Evolutionary conservation across 169 alveolate species (phyloP), one percentile per base, ranked within the genome.

Genomic region (Plasmodium berghei): DNA sequence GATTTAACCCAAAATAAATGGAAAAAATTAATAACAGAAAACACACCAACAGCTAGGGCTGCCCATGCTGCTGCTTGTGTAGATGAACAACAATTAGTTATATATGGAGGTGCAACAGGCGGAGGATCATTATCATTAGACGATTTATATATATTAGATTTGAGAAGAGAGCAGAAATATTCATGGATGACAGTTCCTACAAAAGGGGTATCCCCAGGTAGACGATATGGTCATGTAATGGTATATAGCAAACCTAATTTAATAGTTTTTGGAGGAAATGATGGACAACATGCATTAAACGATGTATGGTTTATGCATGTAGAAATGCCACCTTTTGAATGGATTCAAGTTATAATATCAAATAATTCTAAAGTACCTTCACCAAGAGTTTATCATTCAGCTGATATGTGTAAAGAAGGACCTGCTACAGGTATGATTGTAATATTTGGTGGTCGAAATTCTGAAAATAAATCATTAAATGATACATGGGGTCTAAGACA

Each of bases 61-160:
- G 99, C 99, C 5, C 99, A 99, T 91, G 98, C 99, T n/a, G 98
- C 99, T 16, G 98, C 99, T n/a, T 95, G 99, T 75, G 99, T 98
- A 6, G 99, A 99, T 75, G 91, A 94, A 67, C 89, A 90, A 69
- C 98, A 98, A 88, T 94, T 98, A 72, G 99, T 98, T 6, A 94
- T 98, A 63, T 98, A 97, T 91, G 99, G 99, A 16, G 99, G 99
- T 5, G 99, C 99, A 40, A 98, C 99, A 18, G 99, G 99, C 40
- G 99, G 99, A 16, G 99, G 99, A 5, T 96, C 99, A 72, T 94
- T 99, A 55, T 98, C 99, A 28, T 96, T 99, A 26, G 99, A 98
- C 89, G 99, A 98, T 85, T 93, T 98, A 20, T 98, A 97, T 90
- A 94, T 98, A 74, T 92, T 98, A 70, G 99, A 98, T 90, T 93